Percentiles rank a stretch among this genome's conserved stretches.
Conservation (phyloP, 805 yeast genomes). For the Kregervanrija delftensis region DNA sequence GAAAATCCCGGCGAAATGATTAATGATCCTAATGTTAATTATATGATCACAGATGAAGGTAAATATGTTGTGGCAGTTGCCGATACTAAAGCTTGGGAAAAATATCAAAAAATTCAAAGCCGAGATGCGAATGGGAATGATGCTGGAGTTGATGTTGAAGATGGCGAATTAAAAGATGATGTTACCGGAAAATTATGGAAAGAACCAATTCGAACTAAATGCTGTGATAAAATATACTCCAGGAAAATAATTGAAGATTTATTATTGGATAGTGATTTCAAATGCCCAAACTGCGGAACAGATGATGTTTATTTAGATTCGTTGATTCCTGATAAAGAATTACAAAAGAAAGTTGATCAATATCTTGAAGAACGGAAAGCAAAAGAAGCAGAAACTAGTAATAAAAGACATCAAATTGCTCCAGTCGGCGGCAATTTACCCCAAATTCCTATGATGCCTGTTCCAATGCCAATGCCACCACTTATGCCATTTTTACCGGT, state of each 20-base stretch:
- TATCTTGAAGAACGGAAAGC: constrained; percentile 34
- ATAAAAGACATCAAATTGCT: constrained; percentile 10
- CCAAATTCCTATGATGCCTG: constrained; percentile 12
- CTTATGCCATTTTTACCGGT: constrained; percentile 29
- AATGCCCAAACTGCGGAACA: constrained; percentile 79
- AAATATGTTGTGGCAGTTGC: constrained; percentile 95
- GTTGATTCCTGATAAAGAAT: constrained; percentile 53
- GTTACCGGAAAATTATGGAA: constrained; percentile 54
- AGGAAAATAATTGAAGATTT: constrained; percentile 56
- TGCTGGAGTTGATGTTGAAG: constrained; percentile 37
- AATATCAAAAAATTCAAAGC: constrained; percentile 64
- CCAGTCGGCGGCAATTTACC: constrained; percentile 14
- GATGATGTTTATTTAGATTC: constrained; percentile 74
- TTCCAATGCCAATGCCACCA: constrained; percentile 18
- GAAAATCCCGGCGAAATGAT: constrained; percentile 63
- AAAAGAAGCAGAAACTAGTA: constrained; percentile 7
- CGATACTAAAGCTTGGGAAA: constrained; percentile 85
- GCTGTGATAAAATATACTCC: constrained; percentile 51
- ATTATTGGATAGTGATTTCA: constrained; percentile 76
- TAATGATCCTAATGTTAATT: constrained; percentile 45
- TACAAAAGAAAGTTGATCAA: constrained; percentile 45
- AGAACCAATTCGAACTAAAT: constrained; percentile 77
- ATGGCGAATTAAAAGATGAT: constrained; percentile 52
- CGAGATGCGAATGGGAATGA: constrained; percentile 10
- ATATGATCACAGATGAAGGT: constrained; percentile 90